phyloP scores from a whole-genome alignment of 1,139 yeast species.

The Casaregolazyma lundiana region DNA sequence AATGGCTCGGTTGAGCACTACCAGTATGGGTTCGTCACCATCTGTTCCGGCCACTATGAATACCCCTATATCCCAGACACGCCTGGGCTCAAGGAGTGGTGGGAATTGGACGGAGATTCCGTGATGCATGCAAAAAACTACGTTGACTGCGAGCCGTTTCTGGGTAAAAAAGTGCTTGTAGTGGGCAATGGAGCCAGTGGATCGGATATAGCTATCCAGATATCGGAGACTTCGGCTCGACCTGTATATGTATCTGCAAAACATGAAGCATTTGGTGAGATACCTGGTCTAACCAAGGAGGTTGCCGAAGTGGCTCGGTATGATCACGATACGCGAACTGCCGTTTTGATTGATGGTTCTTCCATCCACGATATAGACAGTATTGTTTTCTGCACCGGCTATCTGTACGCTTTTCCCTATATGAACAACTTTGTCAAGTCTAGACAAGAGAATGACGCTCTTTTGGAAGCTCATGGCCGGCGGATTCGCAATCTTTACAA shows the following conservation, averaged over 20 bases:
- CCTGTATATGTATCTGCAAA: constrained; percentile 46
- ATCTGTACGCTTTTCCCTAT: constrained; percentile 46
- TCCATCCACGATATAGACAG: constrained; percentile 38
- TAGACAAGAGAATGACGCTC: constrained; percentile 20
- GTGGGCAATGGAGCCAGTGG: constrained; percentile 65
- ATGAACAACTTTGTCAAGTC: constrained; percentile 22
- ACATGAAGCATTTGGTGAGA: constrained; percentile 9
- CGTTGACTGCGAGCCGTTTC: constrained; percentile 41
- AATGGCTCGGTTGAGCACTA: constrained; percentile 14
- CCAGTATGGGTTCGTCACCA: constrained; percentile 48
- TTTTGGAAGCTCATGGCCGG: constrained; percentile 40
- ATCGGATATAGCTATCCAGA: constrained; percentile 52
- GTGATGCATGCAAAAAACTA: constrained; percentile 59
- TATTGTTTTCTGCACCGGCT: constrained; percentile 65
- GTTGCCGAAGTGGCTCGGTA: constrained; percentile 14
- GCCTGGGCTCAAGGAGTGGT: constrained; percentile 51
- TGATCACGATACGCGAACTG: constrained; percentile 11
- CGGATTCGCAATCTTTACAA: constrained; percentile 49
- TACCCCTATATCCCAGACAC: constrained; percentile 52
- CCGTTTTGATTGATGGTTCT: constrained; percentile 19
- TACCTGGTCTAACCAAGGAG: constrained; percentile 10
- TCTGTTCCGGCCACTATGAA: constrained; percentile 59
- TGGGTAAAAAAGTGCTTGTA: constrained; percentile 43
- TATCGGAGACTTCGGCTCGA: constrained; percentile 38
- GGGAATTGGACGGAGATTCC: constrained; percentile 40